Base-by-base conservation (phyloP, 345 rosid genomes). In the Brassica cretica region DNA sequence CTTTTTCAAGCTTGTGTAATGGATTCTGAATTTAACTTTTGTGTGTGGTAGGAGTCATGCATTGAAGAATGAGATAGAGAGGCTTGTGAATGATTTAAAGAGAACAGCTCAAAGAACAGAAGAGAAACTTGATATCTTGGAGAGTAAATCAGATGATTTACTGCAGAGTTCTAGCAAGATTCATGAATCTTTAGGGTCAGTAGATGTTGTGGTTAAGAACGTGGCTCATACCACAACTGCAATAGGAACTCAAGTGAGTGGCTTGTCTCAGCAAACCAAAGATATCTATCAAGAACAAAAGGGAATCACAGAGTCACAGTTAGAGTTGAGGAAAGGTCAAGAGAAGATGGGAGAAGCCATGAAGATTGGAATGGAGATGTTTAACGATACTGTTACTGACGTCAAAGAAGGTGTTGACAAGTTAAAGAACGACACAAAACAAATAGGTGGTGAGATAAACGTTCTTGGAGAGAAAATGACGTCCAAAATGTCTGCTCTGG, bases 31-130 rank as follows among this genome's bases (percentile, higher is more conserved):
- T 53, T 39, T 46, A 49, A 0, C 35, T 27, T 29, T 10, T 55
- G 8, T 74, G 6, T 64, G 18, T 74, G 30, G 6, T 84, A 94
- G 98, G 91, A 82, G 87, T 15, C 70, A 84, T 64, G 88, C 87
- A 0, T 92, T 94, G 74, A 88, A 89, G 80, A 74, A 76, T 69
- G 88, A 88, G n/a, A 86, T 89, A 16, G 96, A 94, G 84, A 89
- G 94, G 73, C 79, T 92, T 74, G 96, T 92, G 79, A 94, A 87
- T 75, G 96, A 93, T 11, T 78, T 94, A 71, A 89, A 49, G 72
- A 73, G 64, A 21, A 80, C 97, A 16, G 93, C 96, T 0, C 86
- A 88, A 29, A 51, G 72, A 11, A 76, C 97, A 11, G 89, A 89
- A 58, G 87, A 86, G 1, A 89, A 83, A 62, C 21, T 94, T 25